Evolutionary conservation across 805 yeast genomes (phyloP).

Genomic region (Saturnispora quitensis): DNA sequence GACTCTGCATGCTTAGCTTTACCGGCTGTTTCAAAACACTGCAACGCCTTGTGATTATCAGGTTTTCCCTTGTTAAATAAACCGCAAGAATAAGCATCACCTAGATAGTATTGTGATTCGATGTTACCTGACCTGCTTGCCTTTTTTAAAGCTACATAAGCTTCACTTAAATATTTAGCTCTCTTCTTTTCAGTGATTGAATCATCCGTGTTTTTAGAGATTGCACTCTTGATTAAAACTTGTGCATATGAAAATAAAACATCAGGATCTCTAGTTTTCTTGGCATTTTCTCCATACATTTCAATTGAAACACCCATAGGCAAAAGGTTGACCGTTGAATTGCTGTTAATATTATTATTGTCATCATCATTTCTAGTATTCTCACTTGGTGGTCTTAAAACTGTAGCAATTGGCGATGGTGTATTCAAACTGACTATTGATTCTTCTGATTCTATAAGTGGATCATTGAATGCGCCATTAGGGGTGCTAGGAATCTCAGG

Average conservation of each 20-base stretch:
- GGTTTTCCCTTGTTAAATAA: conserved; percentile 57
- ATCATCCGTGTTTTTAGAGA: conserved; percentile 10
- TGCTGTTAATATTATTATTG: background rate
- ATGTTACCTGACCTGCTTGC: conserved; percentile 32
- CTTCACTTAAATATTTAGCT: conserved; percentile 64
- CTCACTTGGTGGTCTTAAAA: background rate
- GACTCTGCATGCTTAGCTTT: conserved; percentile 89
- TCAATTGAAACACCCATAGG: conserved; percentile 60
- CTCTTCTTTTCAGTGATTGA: conserved; percentile 28
- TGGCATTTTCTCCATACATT: conserved; percentile 77
- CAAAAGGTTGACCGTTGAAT: conserved; percentile 23
- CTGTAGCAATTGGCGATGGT: background rate
- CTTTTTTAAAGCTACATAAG: conserved; percentile 46
- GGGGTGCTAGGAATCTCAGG: background rate
- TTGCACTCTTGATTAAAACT: conserved; percentile 41
- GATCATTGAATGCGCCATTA: background rate
- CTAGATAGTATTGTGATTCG: conserved; percentile 88
- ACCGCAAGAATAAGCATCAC: conserved; percentile 83
- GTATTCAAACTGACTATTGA: background rate
- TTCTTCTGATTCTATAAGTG: background rate
- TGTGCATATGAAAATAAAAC: conserved; percentile 89
- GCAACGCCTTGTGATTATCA: conserved; percentile 69
- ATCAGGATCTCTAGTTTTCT: conserved; percentile 74
- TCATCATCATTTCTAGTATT: background rate
- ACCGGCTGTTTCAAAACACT: conserved; percentile 78